Conservation (phyloP, 2,329 filamentous ascomycete genomes). For the Furcasterigmium sp. region DNA sequence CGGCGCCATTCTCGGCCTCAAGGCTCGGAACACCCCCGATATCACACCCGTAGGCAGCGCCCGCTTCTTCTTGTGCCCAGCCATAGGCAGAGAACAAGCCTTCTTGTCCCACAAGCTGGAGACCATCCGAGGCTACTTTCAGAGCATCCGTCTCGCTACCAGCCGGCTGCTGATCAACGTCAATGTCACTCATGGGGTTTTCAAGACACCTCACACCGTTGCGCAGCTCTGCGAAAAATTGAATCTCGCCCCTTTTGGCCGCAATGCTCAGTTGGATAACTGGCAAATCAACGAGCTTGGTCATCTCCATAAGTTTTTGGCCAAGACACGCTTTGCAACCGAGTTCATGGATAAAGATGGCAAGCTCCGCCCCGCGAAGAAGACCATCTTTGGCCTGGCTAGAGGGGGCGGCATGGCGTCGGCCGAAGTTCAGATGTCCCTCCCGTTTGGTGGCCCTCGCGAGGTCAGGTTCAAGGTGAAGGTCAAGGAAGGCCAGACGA, state of each 20-base stretch:
- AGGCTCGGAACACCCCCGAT: constrained; percentile 18
- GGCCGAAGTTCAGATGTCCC: not conserved
- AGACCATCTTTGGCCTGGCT: constrained; percentile 21
- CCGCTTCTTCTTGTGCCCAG: constrained; percentile 42
- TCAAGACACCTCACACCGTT: constrained; percentile 34
- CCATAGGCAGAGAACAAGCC: constrained; percentile 17
- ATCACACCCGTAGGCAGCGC: constrained; percentile 38
- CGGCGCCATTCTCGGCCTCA: constrained; percentile 44
- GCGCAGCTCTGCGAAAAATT: constrained; percentile 12
- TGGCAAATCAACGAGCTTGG: constrained; percentile 5
- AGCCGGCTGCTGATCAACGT: constrained; percentile 49
- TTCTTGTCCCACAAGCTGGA: constrained; percentile 25
- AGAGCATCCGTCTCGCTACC: constrained; percentile 48
- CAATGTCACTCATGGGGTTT: constrained; percentile 50
- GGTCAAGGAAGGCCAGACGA: constrained; percentile 13
- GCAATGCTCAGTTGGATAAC: not conserved
- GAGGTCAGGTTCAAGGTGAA: constrained; percentile 25
- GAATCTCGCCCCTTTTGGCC: constrained; percentile 6
- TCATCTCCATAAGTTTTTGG: constrained; percentile 28
- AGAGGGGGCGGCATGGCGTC: not conserved
- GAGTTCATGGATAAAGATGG: constrained; percentile 19
- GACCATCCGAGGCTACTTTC: constrained; percentile 49
- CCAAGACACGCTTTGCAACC: constrained; percentile 31
- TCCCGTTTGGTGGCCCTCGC: constrained; percentile 14
- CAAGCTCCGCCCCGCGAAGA: constrained; percentile 10